Conservation (phyloP, 2,329 filamentous ascomycete species). For the Apiospora rasikravindrae region DNA sequence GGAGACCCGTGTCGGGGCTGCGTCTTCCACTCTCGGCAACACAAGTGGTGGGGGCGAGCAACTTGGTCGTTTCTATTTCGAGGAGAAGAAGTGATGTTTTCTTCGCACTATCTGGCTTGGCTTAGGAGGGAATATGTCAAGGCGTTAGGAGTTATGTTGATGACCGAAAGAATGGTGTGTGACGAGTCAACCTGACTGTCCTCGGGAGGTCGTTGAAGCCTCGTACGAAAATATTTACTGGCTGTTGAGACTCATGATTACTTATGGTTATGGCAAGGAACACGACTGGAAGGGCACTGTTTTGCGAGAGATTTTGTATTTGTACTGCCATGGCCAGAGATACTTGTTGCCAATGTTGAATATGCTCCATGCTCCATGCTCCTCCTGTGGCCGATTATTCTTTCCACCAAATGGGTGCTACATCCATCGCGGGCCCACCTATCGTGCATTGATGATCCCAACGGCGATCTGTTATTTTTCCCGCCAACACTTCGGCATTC, state of each 20-base stretch:
- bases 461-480: neutral
- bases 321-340: neutral
- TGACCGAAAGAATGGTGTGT: neutral
- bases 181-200: neutral
- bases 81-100: conserved; percentile 47
- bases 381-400: neutral
- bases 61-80: conserved; percentile 66
- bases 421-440: neutral
- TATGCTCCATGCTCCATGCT: neutral
- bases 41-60: conserved; percentile 50
- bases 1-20: conserved; percentile 46
- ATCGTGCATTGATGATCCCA: neutral
- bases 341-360: neutral
- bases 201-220: neutral
- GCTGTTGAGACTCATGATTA: neutral
- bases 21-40: conserved; percentile 45
- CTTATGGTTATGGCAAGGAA: neutral
- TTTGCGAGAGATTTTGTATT: neutral
- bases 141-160: conserved; percentile 3
- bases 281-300: neutral
- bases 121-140: neutral
- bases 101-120: neutral
- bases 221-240: neutral
- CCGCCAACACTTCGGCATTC: neutral
- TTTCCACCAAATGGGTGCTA: neutral